These are phyloP conservation scores for Mycena belliarum DNA, from an alignment of 768 basidiomycete genomes.

Conservation along the genomic window DNA sequence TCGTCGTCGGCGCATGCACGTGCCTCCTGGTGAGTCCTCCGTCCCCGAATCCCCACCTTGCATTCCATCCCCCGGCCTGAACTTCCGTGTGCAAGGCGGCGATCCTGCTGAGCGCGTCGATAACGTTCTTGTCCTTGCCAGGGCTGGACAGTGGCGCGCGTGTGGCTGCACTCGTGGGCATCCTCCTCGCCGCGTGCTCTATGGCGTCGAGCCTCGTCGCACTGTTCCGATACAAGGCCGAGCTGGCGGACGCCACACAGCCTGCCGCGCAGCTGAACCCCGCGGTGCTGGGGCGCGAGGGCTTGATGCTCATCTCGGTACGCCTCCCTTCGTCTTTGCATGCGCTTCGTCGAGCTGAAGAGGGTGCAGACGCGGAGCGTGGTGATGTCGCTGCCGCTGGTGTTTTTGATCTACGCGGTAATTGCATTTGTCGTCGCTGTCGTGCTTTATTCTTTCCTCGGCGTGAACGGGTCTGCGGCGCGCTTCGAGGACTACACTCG, in stretches of 20 bases:
- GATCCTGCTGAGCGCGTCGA: slow-evolving; percentile 76
- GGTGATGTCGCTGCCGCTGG: slow-evolving; percentile 70
- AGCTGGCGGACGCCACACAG: slow-evolving; percentile 52
- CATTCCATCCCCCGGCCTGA: slow-evolving; percentile 23
- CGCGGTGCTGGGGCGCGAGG: slow-evolving; percentile 53
- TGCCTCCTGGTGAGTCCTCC: slow-evolving; percentile 57
- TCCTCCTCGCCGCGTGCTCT: slow-evolving; percentile 67
- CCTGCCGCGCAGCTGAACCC: slow-evolving; percentile 4
- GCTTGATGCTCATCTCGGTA: slow-evolving; percentile 51
- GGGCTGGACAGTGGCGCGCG: slow-evolving; percentile 66
- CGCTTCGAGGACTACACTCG: slow-evolving; percentile 60
- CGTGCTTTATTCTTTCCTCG: slow-evolving; percentile 65
- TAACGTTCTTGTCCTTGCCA: slow-evolving; percentile 80
- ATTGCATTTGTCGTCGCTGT: slow-evolving; percentile 67
- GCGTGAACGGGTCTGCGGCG: slow-evolving; percentile 38
- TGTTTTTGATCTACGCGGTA: slow-evolving; percentile 72
- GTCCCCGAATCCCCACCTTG: slow-evolving; percentile 9
- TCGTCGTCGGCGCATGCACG: slow-evolving; percentile 65
- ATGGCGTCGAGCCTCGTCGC: slow-evolving; percentile 71
- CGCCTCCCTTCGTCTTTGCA: slow-evolving; percentile 20
- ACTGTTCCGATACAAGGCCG: slow-evolving; percentile 68
- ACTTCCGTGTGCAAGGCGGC: slow-evolving; percentile 57
- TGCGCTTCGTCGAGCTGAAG: neutral
- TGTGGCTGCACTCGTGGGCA: slow-evolving; percentile 65
- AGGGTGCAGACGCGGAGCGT: slow-evolving; percentile 55